These are phyloP conservation scores for Fusarium armeniacum DNA, from an alignment of 2,329 filamentous ascomycete genomes.

Conservation along the genomic window DNA sequence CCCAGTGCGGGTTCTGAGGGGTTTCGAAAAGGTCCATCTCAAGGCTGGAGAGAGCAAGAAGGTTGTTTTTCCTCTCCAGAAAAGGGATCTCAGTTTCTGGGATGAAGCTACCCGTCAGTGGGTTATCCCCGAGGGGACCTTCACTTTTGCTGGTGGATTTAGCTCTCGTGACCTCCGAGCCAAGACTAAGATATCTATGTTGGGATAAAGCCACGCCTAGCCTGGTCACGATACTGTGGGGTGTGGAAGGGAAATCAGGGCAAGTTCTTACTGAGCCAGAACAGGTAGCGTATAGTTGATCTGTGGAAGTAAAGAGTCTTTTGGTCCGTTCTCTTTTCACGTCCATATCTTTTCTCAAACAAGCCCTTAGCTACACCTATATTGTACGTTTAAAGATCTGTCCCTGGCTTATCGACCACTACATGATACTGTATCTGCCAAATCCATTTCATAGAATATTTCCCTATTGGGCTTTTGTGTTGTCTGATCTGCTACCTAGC, in stretches of 20 bases:
- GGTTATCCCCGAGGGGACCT: slow-evolving; percentile 49
- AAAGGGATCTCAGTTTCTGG: slow-evolving; percentile 65
- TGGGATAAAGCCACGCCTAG: too few species aligned
- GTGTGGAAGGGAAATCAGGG: background rate
- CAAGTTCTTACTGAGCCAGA: background rate
- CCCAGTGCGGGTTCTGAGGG: slow-evolving; percentile 63
- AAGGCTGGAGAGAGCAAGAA: slow-evolving; percentile 56
- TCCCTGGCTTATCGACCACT: too few species aligned
- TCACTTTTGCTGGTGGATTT: slow-evolving; percentile 41
- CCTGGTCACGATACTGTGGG: background rate
- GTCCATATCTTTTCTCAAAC: too few species aligned
- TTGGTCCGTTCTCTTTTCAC: too few species aligned
- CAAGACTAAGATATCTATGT: background rate
- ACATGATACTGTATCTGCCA: too few species aligned
- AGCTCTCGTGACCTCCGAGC: slow-evolving; percentile 32
- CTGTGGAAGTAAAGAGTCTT: too few species aligned
- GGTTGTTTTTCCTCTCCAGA: slow-evolving; percentile 61
- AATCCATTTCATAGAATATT: too few species aligned
- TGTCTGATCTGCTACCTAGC: too few species aligned
- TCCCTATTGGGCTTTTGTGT: too few species aligned
- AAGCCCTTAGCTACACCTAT: too few species aligned
- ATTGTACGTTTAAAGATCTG: too few species aligned
- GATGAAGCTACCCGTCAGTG: slow-evolving; percentile 56
- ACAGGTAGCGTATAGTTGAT: background rate
- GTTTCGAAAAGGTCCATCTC: slow-evolving; percentile 65